phyloP scores from a whole-genome alignment of 2,329 filamentous ascomycete species.

The Magnaporthiopsis incrustans region DNA sequence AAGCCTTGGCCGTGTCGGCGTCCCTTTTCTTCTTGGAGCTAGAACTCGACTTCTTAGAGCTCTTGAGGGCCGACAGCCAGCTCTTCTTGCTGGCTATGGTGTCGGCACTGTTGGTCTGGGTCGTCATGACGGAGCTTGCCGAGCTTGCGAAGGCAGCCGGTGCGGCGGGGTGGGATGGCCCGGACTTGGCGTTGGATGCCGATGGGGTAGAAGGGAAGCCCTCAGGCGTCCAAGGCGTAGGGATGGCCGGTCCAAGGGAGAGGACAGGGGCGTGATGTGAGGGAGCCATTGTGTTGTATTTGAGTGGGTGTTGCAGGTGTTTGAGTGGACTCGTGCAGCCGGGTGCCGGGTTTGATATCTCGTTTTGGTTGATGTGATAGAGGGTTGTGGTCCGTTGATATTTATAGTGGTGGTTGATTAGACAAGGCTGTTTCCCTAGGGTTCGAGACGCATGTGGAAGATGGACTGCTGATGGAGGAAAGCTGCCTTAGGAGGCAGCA shows the following conservation, averaged over 20 bases:
- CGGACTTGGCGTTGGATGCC: neutral
- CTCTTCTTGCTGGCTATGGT: neutral
- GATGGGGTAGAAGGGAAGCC: neutral
- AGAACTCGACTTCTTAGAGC: neutral
- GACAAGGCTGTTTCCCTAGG: no score
- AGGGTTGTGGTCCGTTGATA: neutral
- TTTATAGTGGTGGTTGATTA: neutral
- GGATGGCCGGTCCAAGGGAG: neutral
- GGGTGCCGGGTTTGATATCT: neutral
- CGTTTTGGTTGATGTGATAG: neutral
- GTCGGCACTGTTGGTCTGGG: neutral
- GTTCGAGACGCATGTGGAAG: neutral
- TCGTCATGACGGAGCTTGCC: neutral
- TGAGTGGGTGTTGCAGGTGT: neutral
- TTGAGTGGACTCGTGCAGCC: neutral
- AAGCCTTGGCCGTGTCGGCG: neutral
- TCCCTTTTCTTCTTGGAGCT: neutral
- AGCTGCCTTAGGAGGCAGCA: neutral
- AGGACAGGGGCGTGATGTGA: constrained; percentile 3
- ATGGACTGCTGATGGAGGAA: neutral
- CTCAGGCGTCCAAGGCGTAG: constrained; percentile 4
- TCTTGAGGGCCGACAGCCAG: neutral
- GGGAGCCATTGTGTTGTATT: neutral
- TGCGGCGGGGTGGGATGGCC: no score
- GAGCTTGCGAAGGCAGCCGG: neutral